phyloP scores from a whole-genome alignment of 768 basidiomycete genomes.

The Cyclocybe aegerita region DNA sequence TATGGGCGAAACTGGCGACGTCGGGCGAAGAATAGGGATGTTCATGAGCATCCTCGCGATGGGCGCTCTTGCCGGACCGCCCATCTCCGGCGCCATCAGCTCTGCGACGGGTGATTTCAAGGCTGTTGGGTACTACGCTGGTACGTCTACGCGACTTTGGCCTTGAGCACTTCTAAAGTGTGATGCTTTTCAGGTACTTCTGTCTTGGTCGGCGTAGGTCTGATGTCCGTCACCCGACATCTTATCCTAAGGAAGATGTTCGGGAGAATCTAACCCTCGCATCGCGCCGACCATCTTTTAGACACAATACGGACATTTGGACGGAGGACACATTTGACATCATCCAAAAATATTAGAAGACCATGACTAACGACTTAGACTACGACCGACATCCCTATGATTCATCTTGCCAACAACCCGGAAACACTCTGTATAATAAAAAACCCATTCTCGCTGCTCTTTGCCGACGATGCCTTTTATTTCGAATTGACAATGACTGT shows the following conservation, averaged over 20 bases:
- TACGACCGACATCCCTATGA: neutral
- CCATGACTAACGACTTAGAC: neutral
- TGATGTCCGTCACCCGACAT: conserved; percentile 24
- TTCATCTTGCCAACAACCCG: too few species aligned
- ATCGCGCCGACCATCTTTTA: neutral
- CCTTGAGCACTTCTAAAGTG: neutral
- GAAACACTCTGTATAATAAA: too few species aligned
- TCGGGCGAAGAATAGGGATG: conserved; percentile 67
- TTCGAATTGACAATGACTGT: too few species aligned
- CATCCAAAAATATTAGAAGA: too few species aligned
- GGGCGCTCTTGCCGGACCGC: conserved; percentile 67
- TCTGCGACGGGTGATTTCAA: conserved; percentile 50
- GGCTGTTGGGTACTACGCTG: conserved; percentile 56
- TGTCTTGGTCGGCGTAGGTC: conserved; percentile 24
- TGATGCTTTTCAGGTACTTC: conserved; percentile 15
- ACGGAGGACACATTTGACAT: too few species aligned
- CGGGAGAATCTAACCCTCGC: conserved; percentile 19
- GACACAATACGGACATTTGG: neutral
- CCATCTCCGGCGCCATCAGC: conserved; percentile 72
- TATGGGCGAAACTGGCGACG: conserved; percentile 58
- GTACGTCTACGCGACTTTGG: conserved; percentile 20
- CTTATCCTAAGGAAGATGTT: conserved; percentile 19
- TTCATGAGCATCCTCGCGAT: conserved; percentile 58
- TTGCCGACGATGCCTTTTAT: too few species aligned
- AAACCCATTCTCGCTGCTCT: too few species aligned